phyloP scores from a whole-genome alignment of 371 early-diverging fungal species.

The Chytridium lagenaria region DNA sequence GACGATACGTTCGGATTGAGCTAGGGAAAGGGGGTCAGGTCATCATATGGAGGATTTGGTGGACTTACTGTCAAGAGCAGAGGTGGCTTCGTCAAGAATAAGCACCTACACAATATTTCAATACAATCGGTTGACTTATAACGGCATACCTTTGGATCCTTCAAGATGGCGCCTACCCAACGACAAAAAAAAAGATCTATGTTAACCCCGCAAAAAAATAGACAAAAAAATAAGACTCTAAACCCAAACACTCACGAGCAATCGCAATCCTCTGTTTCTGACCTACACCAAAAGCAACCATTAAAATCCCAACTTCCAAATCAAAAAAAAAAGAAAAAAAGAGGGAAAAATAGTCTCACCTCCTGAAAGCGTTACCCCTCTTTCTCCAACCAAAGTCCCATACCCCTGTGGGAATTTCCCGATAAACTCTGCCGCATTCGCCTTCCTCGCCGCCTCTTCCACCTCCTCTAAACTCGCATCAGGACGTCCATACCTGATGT shows the following conservation, averaged over 20 bases:
- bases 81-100: slow-evolving; percentile 64
- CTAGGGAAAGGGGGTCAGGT: slow-evolving; percentile 9
- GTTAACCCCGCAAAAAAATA: not conserved
- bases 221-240: not conserved
- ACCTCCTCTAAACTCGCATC: slow-evolving; percentile 65
- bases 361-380: slow-evolving; percentile 59
- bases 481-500: slow-evolving; percentile 68
- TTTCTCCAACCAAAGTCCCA: slow-evolving; percentile 81
- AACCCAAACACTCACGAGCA: slow-evolving; percentile 17
- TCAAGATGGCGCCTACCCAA: slow-evolving; percentile 51
- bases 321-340: not conserved
- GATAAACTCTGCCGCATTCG: slow-evolving; percentile 83
- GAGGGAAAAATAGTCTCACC: slow-evolving; percentile 4
- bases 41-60: not conserved
- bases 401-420: slow-evolving; percentile 72
- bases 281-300: not conserved
- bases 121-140: not conserved
- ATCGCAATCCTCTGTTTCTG: slow-evolving; percentile 46
- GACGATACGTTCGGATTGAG: slow-evolving; percentile 72
- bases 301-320: not conserved
- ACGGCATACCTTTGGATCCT: slow-evolving; percentile 44
- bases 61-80: slow-evolving; percentile 50
- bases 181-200: not conserved
- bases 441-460: slow-evolving; percentile 67
- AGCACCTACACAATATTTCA: too few species aligned